Evolutionary conservation across 164 flowering plant genomes (phyloP), one percentile per base, ranked within the genome.

Genomic region (Magnolia kwangsiensis): DNA sequence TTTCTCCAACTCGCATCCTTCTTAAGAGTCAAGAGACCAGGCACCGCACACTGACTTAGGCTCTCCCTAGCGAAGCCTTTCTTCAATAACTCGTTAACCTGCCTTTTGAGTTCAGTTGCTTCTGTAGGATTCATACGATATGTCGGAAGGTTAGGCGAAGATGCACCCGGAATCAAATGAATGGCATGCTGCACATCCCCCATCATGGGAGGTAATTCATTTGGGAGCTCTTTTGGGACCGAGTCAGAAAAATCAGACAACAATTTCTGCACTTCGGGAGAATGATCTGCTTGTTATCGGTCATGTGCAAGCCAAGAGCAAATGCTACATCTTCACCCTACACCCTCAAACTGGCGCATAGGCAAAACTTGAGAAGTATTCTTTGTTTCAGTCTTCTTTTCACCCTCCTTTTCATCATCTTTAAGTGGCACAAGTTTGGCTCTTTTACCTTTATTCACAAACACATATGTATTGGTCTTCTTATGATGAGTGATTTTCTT

Each of bases 31-130:
- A 72, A 27, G 7, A 72, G 24, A 4, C 66, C 4, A 37, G 65
- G 75, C 29, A 72, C n/a, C 1, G 19, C 45, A 14, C 75, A 72
- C n/a, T 19, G 66, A 16, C 75, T 51, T 5, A 72, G 5, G 23
- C 63, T 72, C n/a, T 72, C 67, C n/a, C 49, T 20, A 14, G 55
- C 27, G 16, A 51, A 72, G 18, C 66, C 75, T 21, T 55, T 72
- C 14, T 20, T 16, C 19, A 72, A 37, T 8, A 72, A 58, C 16
- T 72, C 45, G 13, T 27, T 16, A 10, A 72, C 75, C 21, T 72
- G 49, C 75, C 75, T 55, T 50, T 72, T 20, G n/a, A 72, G n/a
- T 37, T 72, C 66, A 20, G 8, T 37, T 51, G 51, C 65, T 14
- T 55, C 37, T 2, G 4, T 55, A 8, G 66, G 75, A 51, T 27